Evolutionary conservation across 1,284 basidiomycete genomes (phyloP).

Genomic region (Rhodofomes roseus): DNA sequence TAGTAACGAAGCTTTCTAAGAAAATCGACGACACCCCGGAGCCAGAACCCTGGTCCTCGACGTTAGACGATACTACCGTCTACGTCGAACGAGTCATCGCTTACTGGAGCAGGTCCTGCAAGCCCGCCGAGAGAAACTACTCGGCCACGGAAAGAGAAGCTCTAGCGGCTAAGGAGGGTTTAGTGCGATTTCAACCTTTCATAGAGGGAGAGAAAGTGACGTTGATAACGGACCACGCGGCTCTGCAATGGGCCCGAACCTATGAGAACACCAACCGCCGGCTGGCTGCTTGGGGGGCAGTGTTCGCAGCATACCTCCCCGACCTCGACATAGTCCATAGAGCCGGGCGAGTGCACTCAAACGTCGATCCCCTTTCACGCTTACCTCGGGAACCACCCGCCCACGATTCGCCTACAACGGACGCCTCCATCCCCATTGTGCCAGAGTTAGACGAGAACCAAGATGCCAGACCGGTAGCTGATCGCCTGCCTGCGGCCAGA

Average conservation of each 20-base stretch:
- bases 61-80: conserved; percentile 25
- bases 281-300: conserved; percentile 25
- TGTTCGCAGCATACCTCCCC: conserved; percentile 30
- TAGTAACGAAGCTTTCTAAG: conserved; percentile 16
- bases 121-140: too few species aligned
- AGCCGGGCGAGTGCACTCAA: too few species aligned
- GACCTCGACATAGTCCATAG: too few species aligned
- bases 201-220: conserved; percentile 28
- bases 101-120: conserved; percentile 29
- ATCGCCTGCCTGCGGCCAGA: too few species aligned
- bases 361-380: too few species aligned
- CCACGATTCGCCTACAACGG: neutral
- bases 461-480: too few species aligned
- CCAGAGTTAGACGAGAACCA: neutral
- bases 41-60: conserved; percentile 15
- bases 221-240: conserved; percentile 30
- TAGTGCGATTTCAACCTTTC: too few species aligned
- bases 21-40: conserved; percentile 12
- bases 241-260: conserved; percentile 28
- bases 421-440: neutral
- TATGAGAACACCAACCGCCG: conserved; percentile 29
- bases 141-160: too few species aligned
- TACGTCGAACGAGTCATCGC: conserved; percentile 28
- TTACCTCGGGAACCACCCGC: conserved; percentile 18
- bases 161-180: too few species aligned